Conservation (phyloP, 148 eudicot genomes). For the Camellia sinensis region DNA sequence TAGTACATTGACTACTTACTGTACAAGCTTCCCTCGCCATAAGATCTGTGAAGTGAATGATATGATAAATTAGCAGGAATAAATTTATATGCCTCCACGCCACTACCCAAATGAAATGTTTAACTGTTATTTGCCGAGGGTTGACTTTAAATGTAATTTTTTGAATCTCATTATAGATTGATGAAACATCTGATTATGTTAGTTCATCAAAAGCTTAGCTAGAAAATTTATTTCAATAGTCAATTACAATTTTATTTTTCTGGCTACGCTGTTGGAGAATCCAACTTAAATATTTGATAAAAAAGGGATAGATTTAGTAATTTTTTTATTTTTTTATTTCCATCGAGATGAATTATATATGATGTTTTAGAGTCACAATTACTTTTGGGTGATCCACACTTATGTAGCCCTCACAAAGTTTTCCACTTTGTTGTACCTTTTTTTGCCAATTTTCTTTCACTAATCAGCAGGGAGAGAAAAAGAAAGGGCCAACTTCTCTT, state of each 20-base stretch:
- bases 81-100: background rate
- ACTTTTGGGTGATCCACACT: background rate
- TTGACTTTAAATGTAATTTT: background rate
- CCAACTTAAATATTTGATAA: no score
- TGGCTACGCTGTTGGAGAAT: background rate
- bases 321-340: no score
- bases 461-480: background rate
- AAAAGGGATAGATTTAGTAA: no score
- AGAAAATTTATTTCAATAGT: background rate
- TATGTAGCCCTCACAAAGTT: background rate
- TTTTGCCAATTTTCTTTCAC: background rate
- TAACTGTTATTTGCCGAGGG: background rate
- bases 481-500: background rate
- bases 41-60: no score
- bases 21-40: no score
- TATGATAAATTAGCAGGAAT: background rate
- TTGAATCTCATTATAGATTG: no score
- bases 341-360: background rate
- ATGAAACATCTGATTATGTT: no score
- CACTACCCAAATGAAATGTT: no score
- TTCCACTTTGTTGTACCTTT: background rate
- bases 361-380: background rate
- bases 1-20: background rate
- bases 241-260: background rate
- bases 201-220: background rate